phyloP scores from a whole-genome alignment of 129 eudicot species.

The Deinandra increscens region DNA sequence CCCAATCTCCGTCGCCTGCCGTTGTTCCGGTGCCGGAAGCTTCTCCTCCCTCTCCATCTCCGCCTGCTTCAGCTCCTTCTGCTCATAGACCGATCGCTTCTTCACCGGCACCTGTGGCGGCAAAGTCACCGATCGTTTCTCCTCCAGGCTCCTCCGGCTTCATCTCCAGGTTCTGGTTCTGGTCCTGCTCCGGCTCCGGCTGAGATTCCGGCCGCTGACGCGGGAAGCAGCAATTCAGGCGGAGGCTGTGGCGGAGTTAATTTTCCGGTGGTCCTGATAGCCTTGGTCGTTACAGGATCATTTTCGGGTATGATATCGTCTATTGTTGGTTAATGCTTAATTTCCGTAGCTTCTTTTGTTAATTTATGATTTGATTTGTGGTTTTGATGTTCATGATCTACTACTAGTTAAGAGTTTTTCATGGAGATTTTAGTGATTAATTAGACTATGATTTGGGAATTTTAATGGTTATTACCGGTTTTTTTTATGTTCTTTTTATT shows the following conservation, averaged over 20 bases:
- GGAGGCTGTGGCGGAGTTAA: conserved; percentile 26
- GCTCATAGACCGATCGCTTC: conserved; percentile 27
- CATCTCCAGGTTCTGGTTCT: neutral
- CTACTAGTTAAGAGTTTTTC: neutral
- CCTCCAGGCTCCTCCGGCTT: conserved; percentile 7
- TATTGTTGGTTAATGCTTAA: conserved; percentile 18
- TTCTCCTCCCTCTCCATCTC: conserved; percentile 36
- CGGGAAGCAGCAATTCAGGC: conserved; percentile 9
- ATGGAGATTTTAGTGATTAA: conserved; percentile 26
- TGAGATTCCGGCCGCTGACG: conserved; percentile 28
- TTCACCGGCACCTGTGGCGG: conserved; percentile 39
- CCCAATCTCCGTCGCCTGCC: conserved; percentile 33
- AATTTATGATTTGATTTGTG: conserved; percentile 22
- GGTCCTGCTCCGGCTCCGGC: conserved; percentile 35
- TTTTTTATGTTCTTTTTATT: neutral
- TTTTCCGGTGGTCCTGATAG: conserved; percentile 23
- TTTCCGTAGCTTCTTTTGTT: neutral
- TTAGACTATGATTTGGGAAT: conserved; percentile 12
- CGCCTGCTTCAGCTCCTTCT: conserved; percentile 1
- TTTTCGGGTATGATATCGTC: conserved; percentile 31
- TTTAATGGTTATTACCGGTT: conserved; percentile 7
- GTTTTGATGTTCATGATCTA: conserved; percentile 1
- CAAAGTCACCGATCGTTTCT: conserved; percentile 25
- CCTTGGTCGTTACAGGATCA: conserved; percentile 29
- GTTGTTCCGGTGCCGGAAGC: conserved; percentile 50